A percentile compares a stretch with the other conserved stretches of the same genome.
Evolutionary conservation across 192 early-diverging fungal species (phyloP).

Genomic region (Gryganskiella cystojenkinii): DNA sequence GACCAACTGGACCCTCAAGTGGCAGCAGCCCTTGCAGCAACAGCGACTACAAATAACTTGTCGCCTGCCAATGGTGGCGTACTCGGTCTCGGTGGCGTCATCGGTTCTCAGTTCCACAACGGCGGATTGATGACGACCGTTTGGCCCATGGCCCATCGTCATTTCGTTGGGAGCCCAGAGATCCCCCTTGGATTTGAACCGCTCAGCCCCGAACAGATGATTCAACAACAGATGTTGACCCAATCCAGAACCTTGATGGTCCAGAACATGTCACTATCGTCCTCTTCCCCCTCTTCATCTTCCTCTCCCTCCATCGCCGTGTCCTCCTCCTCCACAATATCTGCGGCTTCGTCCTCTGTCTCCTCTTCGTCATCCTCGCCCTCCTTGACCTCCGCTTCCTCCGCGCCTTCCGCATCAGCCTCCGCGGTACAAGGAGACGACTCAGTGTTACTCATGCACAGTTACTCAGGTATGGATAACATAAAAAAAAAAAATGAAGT

Average conservation of each 20-base stretch:
- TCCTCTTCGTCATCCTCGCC: neutral
- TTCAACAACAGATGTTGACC: slow-evolving; percentile 46
- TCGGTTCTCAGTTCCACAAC: too few relatives aligned
- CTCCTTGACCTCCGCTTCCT: neutral
- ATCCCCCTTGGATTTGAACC: slow-evolving; percentile 33
- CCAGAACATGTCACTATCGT: slow-evolving; percentile 29
- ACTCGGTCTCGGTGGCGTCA: neutral
- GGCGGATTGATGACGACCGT: too few relatives aligned
- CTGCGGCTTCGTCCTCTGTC: neutral
- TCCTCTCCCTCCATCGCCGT: neutral
- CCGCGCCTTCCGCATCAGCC: too few relatives aligned
- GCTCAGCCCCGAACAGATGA: slow-evolving; percentile 41
- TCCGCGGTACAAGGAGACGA: too few relatives aligned
- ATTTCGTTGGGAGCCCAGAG: slow-evolving; percentile 17
- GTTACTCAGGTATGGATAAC: too few relatives aligned
- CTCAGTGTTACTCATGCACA: too few relatives aligned
- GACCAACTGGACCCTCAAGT: slow-evolving; percentile 13
- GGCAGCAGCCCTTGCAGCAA: slow-evolving; percentile 6
- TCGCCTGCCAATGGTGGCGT: neutral
- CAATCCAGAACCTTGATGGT: slow-evolving; percentile 36
- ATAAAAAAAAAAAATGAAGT: too few relatives aligned
- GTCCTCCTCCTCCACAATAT: neutral
- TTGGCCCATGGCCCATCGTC: slow-evolving; percentile 12
- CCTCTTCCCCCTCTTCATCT: neutral
- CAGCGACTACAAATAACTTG: neutral